Base-by-base conservation (phyloP, 2,329 filamentous ascomycete species). In the Colletotrichum trifolii region DNA sequence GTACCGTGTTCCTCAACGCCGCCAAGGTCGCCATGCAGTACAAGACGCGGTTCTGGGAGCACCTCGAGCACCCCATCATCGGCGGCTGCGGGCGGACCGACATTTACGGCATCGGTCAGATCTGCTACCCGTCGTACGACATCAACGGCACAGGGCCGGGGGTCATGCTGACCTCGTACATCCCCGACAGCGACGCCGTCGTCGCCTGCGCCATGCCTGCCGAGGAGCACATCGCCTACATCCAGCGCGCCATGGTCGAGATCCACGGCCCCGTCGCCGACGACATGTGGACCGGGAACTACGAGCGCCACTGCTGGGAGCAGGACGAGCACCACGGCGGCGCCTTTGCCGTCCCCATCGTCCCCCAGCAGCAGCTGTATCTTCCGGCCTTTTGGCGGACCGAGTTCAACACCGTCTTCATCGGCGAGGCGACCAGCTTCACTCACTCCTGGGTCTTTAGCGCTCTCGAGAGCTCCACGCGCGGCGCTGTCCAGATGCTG, bases 301-400 rank as follows among this genome's bases (percentile, higher is more conserved):
- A 83, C 64, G 79, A 85, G n/a, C 80, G 87, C 0, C 82, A 84
- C 48, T 89, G 86, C 72, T 89, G 87, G 87, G 80, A 85, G 62
- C 71, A 79, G 2, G 83, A 88, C 47, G 81, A 85, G 68, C 82
- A 85, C 60, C 82, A 87, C 64, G 84, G 83, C 1, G 86, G 85
- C 33, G 83, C 84, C 2, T 89, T 85, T 82, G 80, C 82, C 0
- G 70, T 75, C 34, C 85, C 86, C 1, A 72, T 78, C 0, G 77
- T 85, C 1, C 82, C 82, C 0, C 86, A 88, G 71, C 86, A 89
- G 67, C 80, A 88, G 38, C 69, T 89, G 6, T 89, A 86, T 64
- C 74, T 89, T 2, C 86, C 87, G 0, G 84, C 86, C 0, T 89
- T 87, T 69, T 88, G 85, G 67, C 79, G 85, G 67, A 89, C 87